Conservation (phyloP, 2,329 filamentous ascomycete genomes). For the Mycosphaerella arachidis region DNA sequence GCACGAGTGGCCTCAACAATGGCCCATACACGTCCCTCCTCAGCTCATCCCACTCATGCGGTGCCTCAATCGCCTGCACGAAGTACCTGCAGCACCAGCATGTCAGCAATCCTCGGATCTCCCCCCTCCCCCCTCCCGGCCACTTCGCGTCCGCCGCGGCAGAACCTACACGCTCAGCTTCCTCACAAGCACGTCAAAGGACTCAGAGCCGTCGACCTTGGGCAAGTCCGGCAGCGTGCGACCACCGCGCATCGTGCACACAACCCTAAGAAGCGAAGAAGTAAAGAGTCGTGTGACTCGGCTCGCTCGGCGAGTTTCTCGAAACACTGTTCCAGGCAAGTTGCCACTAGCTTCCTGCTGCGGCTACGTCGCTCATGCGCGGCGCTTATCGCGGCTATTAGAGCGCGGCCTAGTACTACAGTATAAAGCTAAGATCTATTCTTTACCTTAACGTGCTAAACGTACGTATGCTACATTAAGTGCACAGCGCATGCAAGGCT, state of each 20-base stretch:
- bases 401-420: neutral
- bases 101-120: slow-evolving; percentile 6
- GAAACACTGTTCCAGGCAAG: neutral
- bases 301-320: slow-evolving; percentile 1
- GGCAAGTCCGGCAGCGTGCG: slow-evolving; percentile 12
- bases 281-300: neutral
- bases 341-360: neutral
- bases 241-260: slow-evolving; percentile 2
- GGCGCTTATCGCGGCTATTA: neutral
- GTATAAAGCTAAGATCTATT: neutral
- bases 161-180: slow-evolving; percentile 58
- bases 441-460: neutral
- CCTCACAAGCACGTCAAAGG: slow-evolving; percentile 61
- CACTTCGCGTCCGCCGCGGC: slow-evolving; percentile 1
- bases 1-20: slow-evolving; percentile 57
- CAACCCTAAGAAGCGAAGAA: neutral
- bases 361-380: neutral
- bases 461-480: neutral
- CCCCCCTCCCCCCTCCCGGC: neutral
- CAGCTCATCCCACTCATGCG: slow-evolving; percentile 69
- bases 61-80: slow-evolving; percentile 57
- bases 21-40: slow-evolving; percentile 60
- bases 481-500: neutral
- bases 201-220: slow-evolving; percentile 53
- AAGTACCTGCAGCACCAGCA: slow-evolving; percentile 50